A percentile compares a stretch with the other conserved stretches of the same genome.
phyloP scores from a whole-genome alignment of 768 basidiomycete species.

The Phanerochaete carnosa region DNA sequence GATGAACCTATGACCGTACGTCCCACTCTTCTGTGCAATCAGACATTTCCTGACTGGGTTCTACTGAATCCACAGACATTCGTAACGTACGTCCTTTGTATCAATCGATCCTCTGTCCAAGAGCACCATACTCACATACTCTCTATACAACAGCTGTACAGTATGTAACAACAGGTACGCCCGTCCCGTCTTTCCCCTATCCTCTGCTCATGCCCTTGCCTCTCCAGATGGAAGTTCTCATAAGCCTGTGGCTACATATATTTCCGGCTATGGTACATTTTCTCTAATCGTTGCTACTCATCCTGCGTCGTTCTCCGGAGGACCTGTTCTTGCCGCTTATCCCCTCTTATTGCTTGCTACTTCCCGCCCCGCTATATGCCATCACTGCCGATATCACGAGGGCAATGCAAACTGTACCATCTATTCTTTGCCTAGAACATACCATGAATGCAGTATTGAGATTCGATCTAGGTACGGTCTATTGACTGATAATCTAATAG shows the following conservation, averaged over 20 bases:
- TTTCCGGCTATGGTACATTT: not conserved
- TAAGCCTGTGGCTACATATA: conserved; percentile 25
- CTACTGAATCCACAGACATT: conserved; percentile 67
- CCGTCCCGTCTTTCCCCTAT: not conserved
- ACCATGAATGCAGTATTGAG: no score
- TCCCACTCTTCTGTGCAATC: conserved; percentile 12
- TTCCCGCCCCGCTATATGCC: not conserved
- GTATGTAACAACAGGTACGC: conserved; percentile 58
- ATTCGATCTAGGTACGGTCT: no score
- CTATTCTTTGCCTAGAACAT: no score
- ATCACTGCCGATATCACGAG: not conserved
- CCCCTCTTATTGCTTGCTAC: not conserved
- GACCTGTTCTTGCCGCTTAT: not conserved
- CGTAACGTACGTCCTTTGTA: conserved; percentile 59
- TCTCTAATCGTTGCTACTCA: not conserved
- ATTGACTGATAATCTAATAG: no score
- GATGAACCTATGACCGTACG: conserved; percentile 98
- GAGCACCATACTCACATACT: not conserved
- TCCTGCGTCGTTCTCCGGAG: not conserved
- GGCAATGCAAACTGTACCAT: not conserved
- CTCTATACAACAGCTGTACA: conserved; percentile 45
- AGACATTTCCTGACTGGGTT: conserved; percentile 4
- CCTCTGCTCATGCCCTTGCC: not conserved
- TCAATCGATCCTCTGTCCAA: no score
- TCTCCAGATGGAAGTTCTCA: conserved; percentile 60